Conservation (phyloP, 2,329 filamentous ascomycete genomes). For the Phyllosticta citribraziliensis region DNA sequence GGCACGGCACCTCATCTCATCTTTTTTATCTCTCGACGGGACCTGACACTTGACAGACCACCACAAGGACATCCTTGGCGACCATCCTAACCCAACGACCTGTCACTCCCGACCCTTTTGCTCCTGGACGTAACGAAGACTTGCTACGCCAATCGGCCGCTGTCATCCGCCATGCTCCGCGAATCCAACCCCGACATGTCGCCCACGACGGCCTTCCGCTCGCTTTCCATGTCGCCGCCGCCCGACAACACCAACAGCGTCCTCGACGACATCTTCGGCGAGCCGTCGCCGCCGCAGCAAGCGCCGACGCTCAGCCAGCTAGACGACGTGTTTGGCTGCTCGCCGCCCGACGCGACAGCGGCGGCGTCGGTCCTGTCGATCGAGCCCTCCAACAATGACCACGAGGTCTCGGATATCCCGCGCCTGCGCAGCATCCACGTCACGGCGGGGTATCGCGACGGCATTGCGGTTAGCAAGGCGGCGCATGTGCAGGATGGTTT, state of each 20-base stretch:
- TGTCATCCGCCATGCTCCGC: not conserved
- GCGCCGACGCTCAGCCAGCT: conserved; percentile 21
- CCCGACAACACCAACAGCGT: not conserved
- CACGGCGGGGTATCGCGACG: conserved; percentile 85
- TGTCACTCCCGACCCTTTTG: too few species aligned
- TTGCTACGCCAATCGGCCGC: not conserved
- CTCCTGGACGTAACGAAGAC: not conserved
- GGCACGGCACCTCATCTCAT: too few species aligned
- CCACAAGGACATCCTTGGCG: too few species aligned
- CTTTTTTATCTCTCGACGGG: too few species aligned
- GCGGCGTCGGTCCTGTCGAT: not conserved
- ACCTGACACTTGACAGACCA: too few species aligned
- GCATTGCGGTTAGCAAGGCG: conserved; percentile 66
- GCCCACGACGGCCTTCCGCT: conserved; percentile 4
- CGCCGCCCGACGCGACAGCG: not conserved
- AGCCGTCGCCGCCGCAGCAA: conserved; percentile 9
- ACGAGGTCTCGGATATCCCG: conserved; percentile 59
- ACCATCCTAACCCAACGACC: too few species aligned
- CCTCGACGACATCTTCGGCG: conserved; percentile 11
- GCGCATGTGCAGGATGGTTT: conserved; percentile 76
- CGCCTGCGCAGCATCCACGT: conserved; percentile 66
- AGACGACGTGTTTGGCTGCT: conserved; percentile 40
- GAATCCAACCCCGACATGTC: conserved; percentile 3
- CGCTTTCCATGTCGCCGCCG: not conserved
- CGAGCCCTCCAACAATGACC: conserved; percentile 14